Conservation (phyloP, 2,329 filamentous ascomycete species). For the Cladophialophora yegresii region DNA sequence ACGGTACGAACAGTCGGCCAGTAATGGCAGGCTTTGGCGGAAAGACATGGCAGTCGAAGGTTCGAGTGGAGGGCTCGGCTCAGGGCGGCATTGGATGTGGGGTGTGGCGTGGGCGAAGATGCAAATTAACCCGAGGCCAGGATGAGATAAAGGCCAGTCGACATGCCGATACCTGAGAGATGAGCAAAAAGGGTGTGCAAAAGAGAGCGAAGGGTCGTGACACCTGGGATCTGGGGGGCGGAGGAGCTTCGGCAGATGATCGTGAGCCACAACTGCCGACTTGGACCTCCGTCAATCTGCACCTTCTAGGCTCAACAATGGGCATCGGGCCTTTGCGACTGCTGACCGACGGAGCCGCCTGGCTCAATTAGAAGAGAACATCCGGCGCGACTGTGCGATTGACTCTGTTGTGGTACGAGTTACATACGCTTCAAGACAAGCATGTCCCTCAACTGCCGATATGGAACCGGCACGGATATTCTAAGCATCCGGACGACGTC, state of each 20-base stretch:
- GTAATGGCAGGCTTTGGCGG: slow-evolving; percentile 8
- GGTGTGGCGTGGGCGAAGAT: slow-evolving; percentile 4
- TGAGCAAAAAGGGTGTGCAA: not conserved
- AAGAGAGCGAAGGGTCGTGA: not conserved
- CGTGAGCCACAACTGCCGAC: slow-evolving; percentile 22
- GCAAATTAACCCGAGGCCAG: not conserved
- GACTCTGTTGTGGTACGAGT: not conserved
- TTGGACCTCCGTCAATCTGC: not conserved
- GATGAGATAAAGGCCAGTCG: not conserved
- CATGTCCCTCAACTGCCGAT: slow-evolving; percentile 17
- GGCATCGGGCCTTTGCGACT: not conserved
- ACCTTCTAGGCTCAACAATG: not conserved
- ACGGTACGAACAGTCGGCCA: not conserved
- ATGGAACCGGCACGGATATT: slow-evolving; percentile 7
- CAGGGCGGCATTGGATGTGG: slow-evolving; percentile 11
- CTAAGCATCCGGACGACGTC: slow-evolving; percentile 3
- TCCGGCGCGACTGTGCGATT: not conserved
- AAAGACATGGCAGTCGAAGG: slow-evolving; percentile 8
- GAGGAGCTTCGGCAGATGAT: slow-evolving; percentile 22
- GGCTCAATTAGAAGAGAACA: not conserved
- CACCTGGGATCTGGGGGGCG: not conserved
- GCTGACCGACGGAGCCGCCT: not conserved
- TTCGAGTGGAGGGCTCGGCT: slow-evolving; percentile 12
- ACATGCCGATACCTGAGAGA: not conserved
- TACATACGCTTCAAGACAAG: not conserved